phyloP scores from a whole-genome alignment of 805 yeast species.

The Nakazawaea pomicola region DNA sequence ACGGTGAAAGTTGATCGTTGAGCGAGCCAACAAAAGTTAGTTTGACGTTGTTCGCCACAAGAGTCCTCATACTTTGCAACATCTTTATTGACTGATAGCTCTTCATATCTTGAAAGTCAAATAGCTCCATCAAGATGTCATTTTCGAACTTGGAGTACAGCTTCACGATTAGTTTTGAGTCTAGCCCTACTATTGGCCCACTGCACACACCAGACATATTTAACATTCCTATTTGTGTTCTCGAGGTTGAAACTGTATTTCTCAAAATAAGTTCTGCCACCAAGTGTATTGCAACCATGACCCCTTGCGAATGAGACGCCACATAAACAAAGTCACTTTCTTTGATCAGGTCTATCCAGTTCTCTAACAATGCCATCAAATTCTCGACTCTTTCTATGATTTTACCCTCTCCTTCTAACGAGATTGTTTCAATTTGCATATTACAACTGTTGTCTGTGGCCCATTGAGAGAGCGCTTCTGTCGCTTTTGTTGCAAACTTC shows the following conservation, averaged over 20 bases:
- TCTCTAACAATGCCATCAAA: slow-evolving; percentile 61
- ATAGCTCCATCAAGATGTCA: slow-evolving; percentile 79
- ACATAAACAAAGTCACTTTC: slow-evolving; percentile 74
- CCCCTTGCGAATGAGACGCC: slow-evolving; percentile 91
- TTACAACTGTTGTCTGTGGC: slow-evolving; percentile 34
- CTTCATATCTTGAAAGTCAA: slow-evolving; percentile 76
- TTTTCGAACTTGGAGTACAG: slow-evolving; percentile 85
- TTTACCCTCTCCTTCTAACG: slow-evolving; percentile 89
- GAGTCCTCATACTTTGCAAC: slow-evolving; percentile 56
- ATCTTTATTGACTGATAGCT: slow-evolving; percentile 67
- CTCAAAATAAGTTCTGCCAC: slow-evolving; percentile 29
- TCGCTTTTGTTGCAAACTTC: slow-evolving; percentile 78
- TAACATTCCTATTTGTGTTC: slow-evolving; percentile 61
- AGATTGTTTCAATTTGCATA: slow-evolving; percentile 69
- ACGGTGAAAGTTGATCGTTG: slow-evolving; percentile 87
- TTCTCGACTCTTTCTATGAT: slow-evolving; percentile 76
- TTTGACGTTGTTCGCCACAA: slow-evolving; percentile 73
- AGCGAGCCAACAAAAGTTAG: slow-evolving; percentile 79
- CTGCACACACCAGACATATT: slow-evolving; percentile 91
- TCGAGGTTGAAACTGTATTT: slow-evolving; percentile 9
- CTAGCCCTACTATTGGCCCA: slow-evolving; percentile 88
- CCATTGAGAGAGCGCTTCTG: slow-evolving; percentile 64
- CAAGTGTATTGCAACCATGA: slow-evolving; percentile 80
- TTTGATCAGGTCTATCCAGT: slow-evolving; percentile 54
- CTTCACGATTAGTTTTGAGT: slow-evolving; percentile 72